Evolutionary conservation across 768 basidiomycete species (phyloP).

Genomic region (Lactarius evosmus): DNA sequence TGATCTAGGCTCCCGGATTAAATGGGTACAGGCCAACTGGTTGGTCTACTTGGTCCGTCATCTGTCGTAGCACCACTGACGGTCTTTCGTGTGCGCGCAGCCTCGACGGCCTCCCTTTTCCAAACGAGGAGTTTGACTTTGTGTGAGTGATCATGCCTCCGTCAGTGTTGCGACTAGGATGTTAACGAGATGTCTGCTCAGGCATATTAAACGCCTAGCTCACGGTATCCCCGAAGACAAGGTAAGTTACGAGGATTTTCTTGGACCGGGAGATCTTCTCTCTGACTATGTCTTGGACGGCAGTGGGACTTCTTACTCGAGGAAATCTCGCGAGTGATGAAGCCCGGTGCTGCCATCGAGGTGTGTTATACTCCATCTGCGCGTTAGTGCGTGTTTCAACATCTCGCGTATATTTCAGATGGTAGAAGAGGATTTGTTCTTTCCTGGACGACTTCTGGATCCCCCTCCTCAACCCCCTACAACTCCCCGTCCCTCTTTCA

Average conservation of each 20-base stretch:
- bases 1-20: constrained; percentile 57
- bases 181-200: constrained; percentile 31
- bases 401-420: constrained; percentile 39
- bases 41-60: constrained; percentile 36
- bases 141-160: constrained; percentile 46
- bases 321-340: constrained; percentile 69
- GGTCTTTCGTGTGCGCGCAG: constrained; percentile 36
- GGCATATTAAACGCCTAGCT: constrained; percentile 68
- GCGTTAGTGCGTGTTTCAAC: background rate
- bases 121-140: constrained; percentile 70
- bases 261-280: background rate
- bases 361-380: constrained; percentile 34
- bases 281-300: constrained; percentile 1
- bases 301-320: constrained; percentile 70
- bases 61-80: constrained; percentile 6
- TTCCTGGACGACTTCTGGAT: constrained; percentile 53
- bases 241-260: constrained; percentile 37
- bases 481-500: constrained; percentile 8
- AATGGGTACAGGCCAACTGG: constrained; percentile 75
- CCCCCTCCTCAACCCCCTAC: constrained; percentile 23
- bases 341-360: constrained; percentile 70
- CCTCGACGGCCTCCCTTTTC: constrained; percentile 66
- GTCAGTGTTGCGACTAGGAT: background rate
- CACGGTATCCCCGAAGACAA: constrained; percentile 75
- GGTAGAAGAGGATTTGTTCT: constrained; percentile 72